A percentile compares a stretch with the other conserved stretches of the same genome.
Evolutionary conservation across 768 basidiomycete species (phyloP).

Genomic region (Trametes maxima): DNA sequence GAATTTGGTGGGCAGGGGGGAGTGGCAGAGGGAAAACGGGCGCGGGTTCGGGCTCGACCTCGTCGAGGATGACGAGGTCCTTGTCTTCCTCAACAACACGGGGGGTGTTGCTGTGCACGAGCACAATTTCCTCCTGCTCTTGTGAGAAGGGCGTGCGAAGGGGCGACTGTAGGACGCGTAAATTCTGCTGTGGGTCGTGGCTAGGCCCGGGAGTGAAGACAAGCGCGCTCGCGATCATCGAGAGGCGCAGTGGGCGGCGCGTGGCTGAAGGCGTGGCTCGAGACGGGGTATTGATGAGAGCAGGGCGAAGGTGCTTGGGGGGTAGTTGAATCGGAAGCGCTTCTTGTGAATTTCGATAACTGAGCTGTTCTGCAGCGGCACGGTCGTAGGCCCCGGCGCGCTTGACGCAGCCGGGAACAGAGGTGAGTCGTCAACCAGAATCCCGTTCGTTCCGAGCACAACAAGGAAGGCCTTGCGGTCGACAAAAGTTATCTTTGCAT

Average conservation of each 20-base stretch:
- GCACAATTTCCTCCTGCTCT: constrained; percentile 47
- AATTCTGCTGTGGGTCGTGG: constrained; percentile 60
- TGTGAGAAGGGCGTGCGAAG: constrained; percentile 38
- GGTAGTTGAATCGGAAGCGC: constrained; percentile 72
- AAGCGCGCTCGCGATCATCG: constrained; percentile 75
- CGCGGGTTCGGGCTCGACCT: constrained; percentile 41
- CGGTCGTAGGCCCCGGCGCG: constrained; percentile 45
- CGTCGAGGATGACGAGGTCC: constrained; percentile 71
- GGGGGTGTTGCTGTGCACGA: constrained; percentile 68
- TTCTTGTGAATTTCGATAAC: constrained; percentile 70
- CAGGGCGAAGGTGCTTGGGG: constrained; percentile 70
- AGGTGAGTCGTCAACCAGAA: constrained; percentile 62
- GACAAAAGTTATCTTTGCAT: constrained; percentile 66
- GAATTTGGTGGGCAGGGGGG: constrained; percentile 13
- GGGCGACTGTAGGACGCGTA: constrained; percentile 64
- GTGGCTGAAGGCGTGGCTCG: constrained; percentile 44
- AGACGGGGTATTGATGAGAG: constrained; percentile 37
- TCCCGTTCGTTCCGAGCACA: constrained; percentile 59
- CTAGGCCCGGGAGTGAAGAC: constrained; percentile 72
- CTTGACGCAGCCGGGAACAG: constrained; percentile 50
- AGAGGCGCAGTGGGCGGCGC: constrained; percentile 60
- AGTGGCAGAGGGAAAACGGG: constrained; percentile 17
- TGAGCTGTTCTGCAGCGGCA: constrained; percentile 68
- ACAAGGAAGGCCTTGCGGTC: constrained; percentile 74
- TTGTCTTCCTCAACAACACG: constrained; percentile 69